Evolutionary conservation across 192 early-diverging fungal species (phyloP), one percentile per base, ranked within the genome.

Genomic region (Pilobolus umbonatus): DNA sequence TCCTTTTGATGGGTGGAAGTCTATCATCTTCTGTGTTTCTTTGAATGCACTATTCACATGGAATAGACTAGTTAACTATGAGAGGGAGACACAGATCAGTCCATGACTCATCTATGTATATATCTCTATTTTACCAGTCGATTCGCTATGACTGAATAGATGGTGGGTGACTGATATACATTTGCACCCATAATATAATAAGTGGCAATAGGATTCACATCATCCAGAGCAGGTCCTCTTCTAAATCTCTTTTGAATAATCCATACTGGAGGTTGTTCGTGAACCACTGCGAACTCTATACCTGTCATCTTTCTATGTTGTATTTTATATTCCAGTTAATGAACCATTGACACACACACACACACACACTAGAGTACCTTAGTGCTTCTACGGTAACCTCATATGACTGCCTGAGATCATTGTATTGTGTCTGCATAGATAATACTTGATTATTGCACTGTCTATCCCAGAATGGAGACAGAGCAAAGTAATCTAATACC

Each of bases 351-450:
- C 1, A 31, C 1, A 15, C 17, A 22, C 5, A 21, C 11, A 14
- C 21, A 47, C 10, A 15, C 25, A 50, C 19, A 35, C 10, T n/a
- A 4, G n/a, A n/a, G n/a, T 50, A 42, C 63, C 55, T 39, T 32
- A 53, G 26, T 54, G 74, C 78, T 71, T 80, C 51, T 67, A 73
- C 36, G 39, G 63, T 62, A 61, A 69, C 56, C 67, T 81, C 65
- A 73, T 64, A 55, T 65, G 61, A 42, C 63, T 55, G 79, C 59
- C 78, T 67, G 24, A 91, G 61, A 32, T 86, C 87, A 55, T 88
- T 91, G 71, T 81, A 88, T 65, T 86, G 85, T 29, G 87, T 91
- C 56, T 91, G 89, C 89, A 91, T 91, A 55, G 77, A 72, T 4
- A 91, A 64, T n/a, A 83, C 75, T 2, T 83, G 83, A 60, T 91